Evolutionary conservation across 2,329 filamentous ascomycete species (phyloP).

Genomic region (Claviceps arundinis): DNA sequence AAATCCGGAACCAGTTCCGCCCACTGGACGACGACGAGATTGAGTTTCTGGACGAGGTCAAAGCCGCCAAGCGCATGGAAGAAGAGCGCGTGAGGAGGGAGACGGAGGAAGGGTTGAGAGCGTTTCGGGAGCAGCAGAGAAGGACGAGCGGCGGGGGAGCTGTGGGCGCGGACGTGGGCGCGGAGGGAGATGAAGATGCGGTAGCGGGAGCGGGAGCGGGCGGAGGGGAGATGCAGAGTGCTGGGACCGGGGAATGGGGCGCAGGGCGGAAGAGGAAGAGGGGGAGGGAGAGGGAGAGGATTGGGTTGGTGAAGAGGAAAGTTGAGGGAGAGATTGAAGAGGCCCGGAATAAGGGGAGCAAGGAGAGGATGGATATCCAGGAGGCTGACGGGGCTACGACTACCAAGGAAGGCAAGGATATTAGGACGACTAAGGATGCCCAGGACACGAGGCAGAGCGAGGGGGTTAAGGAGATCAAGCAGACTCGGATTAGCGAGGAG

Average conservation of each 20-base stretch:
- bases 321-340: slow-evolving; percentile 4
- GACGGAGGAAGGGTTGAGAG: slow-evolving; percentile 41
- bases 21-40: slow-evolving; percentile 68
- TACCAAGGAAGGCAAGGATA: too few species aligned
- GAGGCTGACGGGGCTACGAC: too few species aligned
- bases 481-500: too few species aligned
- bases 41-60: slow-evolving; percentile 55
- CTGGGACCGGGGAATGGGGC: background rate
- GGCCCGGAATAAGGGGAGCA: slow-evolving; percentile 5
- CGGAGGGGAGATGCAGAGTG: slow-evolving; percentile 16
- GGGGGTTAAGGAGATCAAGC: too few species aligned
- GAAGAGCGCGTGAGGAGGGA: slow-evolving; percentile 42
- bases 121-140: slow-evolving; percentile 40
- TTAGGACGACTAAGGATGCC: too few species aligned
- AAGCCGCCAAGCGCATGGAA: slow-evolving; percentile 33
- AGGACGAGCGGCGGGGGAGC: slow-evolving; percentile 13
- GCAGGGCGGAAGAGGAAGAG: slow-evolving; percentile 18
- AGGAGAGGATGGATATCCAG: background rate
- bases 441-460: too few species aligned
- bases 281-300: slow-evolving; percentile 7
- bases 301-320: slow-evolving; percentile 3
- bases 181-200: slow-evolving; percentile 16
- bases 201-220: slow-evolving; percentile 17
- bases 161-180: slow-evolving; percentile 18
- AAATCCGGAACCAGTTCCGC: slow-evolving; percentile 64